phyloP scores from a whole-genome alignment of 2,329 filamentous ascomycete species.

The Aspergillus novoparasiticus region DNA sequence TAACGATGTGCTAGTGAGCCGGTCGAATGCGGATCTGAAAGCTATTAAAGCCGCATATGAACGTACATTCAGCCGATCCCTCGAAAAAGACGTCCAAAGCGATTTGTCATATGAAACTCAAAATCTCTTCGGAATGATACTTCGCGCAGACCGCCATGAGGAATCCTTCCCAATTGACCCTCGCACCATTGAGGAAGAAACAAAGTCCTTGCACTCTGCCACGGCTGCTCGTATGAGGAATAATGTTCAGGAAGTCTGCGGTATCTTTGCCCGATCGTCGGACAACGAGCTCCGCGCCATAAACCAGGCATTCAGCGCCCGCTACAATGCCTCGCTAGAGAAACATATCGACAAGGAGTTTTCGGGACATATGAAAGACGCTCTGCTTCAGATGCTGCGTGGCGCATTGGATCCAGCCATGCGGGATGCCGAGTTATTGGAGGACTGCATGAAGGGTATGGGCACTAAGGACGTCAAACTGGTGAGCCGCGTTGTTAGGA shows the following conservation, averaged over 20 bases:
- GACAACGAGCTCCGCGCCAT: constrained; percentile 85
- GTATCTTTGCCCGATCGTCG: constrained; percentile 73
- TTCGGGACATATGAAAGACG: constrained; percentile 88
- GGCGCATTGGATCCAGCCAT: constrained; percentile 78
- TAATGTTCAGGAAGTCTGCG: constrained; percentile 61
- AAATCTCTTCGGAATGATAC: constrained; percentile 79
- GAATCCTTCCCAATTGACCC: constrained; percentile 75
- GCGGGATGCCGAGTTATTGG: constrained; percentile 79
- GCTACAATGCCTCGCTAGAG: constrained; percentile 71
- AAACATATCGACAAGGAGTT: constrained; percentile 79
- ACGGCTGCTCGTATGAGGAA: constrained; percentile 67
- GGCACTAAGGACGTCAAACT: constrained; percentile 86
- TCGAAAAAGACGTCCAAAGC: constrained; percentile 72
- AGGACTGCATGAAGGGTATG: constrained; percentile 81
- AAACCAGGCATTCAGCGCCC: constrained; percentile 70
- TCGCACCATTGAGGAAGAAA: constrained; percentile 73
- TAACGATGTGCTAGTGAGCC: constrained; percentile 80
- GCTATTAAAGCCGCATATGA: constrained; percentile 83
- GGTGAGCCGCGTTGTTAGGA: constrained; percentile 73
- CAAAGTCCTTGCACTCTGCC: constrained; percentile 73
- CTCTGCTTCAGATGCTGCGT: constrained; percentile 76
- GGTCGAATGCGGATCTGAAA: constrained; percentile 83
- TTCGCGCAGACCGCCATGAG: constrained; percentile 73
- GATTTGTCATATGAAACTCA: constrained; percentile 88
- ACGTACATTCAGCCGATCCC: constrained; percentile 63